Evolutionary conservation across 805 yeast genomes (phyloP).

Genomic region (Candida sanyiensis): DNA sequence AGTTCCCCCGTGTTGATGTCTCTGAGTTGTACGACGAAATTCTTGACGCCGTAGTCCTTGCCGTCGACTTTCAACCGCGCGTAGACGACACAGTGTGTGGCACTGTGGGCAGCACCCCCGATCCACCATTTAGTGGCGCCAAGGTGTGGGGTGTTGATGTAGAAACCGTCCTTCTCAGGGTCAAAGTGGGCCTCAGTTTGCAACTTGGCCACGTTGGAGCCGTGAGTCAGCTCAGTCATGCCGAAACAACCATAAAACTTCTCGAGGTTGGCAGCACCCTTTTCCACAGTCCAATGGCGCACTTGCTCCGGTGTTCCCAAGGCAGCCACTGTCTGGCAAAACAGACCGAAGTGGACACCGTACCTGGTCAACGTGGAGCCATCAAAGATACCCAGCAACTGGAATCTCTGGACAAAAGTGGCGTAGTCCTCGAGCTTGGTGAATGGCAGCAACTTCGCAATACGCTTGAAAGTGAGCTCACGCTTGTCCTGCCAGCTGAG

Average conservation of each 20-base stretch:
- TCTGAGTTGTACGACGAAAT: conserved; percentile 91
- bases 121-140: conserved; percentile 99
- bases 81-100: conserved; percentile 77
- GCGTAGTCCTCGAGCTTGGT: conserved; percentile 37
- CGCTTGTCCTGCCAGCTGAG: conserved; percentile 49
- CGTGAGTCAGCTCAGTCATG: conserved; percentile 91
- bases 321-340: conserved; percentile 72
- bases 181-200: conserved; percentile 85
- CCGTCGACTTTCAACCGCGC: conserved; percentile 79
- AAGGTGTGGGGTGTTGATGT: conserved; percentile 78
- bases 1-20: conserved; percentile 63
- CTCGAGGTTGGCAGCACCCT: conserved; percentile 52
- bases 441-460: conserved; percentile 40
- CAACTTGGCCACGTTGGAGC: conserved; percentile 86
- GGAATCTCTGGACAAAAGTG: conserved; percentile 48
- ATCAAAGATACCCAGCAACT: conserved; percentile 58
- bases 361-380: conserved; percentile 76
- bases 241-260: conserved; percentile 79
- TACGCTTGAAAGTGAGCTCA: conserved; percentile 50
- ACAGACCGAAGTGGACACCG: conserved; percentile 84
- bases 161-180: conserved; percentile 55
- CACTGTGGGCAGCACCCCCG: conserved; percentile 95
- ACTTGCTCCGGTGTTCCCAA: conserved; percentile 82
- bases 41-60: conserved; percentile 86
- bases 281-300: conserved; percentile 69